Conservation (phyloP, 495 filamentous ascomycete species). For the Xylaria castorea region DNA sequence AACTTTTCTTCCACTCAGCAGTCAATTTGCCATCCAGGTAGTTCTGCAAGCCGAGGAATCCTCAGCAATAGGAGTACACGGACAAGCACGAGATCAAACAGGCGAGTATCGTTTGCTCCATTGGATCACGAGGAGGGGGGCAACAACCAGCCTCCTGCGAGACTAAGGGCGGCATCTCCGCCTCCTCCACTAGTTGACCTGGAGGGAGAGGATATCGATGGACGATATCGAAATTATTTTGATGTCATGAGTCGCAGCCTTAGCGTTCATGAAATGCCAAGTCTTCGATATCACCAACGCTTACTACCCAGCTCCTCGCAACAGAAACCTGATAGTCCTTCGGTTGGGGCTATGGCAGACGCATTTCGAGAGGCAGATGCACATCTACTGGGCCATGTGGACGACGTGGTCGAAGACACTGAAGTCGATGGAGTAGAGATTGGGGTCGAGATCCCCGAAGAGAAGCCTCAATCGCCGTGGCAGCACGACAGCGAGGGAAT, state of each 20-base stretch:
- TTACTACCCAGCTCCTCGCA: constrained; percentile 52
- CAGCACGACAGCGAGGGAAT: constrained; percentile 33
- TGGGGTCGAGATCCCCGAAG: constrained; percentile 1
- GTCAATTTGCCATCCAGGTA: background rate
- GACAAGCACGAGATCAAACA: constrained; percentile 22
- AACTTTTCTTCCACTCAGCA: constrained; percentile 32
- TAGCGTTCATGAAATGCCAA: constrained; percentile 20
- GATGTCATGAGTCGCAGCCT: constrained; percentile 41
- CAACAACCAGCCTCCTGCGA: constrained; percentile 11
- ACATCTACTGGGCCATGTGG: background rate
- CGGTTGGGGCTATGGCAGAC: constrained; percentile 49
- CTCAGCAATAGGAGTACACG: constrained; percentile 23
- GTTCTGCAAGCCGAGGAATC: constrained; percentile 22
- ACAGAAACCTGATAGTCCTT: constrained; percentile 46
- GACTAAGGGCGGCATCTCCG: constrained; percentile 33
- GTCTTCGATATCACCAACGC: constrained; percentile 22
- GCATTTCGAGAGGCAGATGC: constrained; percentile 45
- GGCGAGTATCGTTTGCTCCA: constrained; percentile 37
- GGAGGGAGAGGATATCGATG: constrained; percentile 32
- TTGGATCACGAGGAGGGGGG: constrained; percentile 26
- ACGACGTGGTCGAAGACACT: background rate
- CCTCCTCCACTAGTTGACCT: constrained; percentile 30
- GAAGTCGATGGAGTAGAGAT: background rate
- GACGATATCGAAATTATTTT: constrained; percentile 45
- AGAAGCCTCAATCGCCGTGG: constrained; percentile 32